Evolutionary conservation across 176 grass and related monocot species (phyloP), one percentile per base, ranked within the genome.

Genomic region (Leersia perrieri): DNA sequence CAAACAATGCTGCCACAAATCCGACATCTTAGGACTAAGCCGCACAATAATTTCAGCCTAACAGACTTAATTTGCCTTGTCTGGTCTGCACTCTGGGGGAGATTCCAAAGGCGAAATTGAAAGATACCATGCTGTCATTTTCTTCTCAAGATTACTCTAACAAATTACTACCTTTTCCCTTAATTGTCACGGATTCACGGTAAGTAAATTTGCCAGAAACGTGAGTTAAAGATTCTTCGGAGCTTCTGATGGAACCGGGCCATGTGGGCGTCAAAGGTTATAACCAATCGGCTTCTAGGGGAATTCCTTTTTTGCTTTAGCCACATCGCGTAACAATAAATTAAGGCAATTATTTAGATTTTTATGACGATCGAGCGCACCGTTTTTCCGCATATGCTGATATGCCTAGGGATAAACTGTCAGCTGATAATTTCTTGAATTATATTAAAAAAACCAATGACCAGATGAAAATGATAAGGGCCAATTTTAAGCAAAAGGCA

Each of bases 391-490:
- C 80, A 65, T 82, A 82, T 82, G 80, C 58, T 70, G 69, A 65
- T 82, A 82, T 82, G 80, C 58, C 80, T 26, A 51, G 69, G 69
- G 49, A 82, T 65, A 73, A 73, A 82, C 70, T 64, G 8, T 15
- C 30, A 64, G 45, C 5, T 33, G 18, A 23, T 5, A 22, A 53
- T 22, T 53, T 53, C 47, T 22, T 53, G 22, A 53, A 53, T 22
- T 53, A 1, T 14, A 1, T 14, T 22, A 53, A 53, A 51, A 53
- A 20, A 53, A 53, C 18, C 18, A 53, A 22, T 53, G 49, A 53
- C 49, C 49, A 20, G 49, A 53, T 53, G 45, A 51, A 51, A 51
- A 20, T 20, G 45, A 51, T 51, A 51, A 51, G 5, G 15, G 15
- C 16, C 45, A 51, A 51, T 51, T 51, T 51, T 18, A 20, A 20